Evolutionary conservation across 495 filamentous ascomycete species (phyloP).

Genomic region (Lepraria neglecta): DNA sequence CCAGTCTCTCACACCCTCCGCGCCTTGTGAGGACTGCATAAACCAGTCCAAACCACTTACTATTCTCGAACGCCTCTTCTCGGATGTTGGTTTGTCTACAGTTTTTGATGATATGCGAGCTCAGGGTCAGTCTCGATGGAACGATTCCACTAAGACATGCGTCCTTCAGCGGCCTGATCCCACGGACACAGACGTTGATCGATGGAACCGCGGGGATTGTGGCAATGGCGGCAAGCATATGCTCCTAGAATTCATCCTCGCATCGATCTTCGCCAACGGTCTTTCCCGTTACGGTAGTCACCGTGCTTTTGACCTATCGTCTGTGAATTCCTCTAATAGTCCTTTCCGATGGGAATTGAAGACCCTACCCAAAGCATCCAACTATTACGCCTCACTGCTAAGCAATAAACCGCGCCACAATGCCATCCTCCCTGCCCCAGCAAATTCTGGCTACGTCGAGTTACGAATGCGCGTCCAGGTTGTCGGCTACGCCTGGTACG

Average conservation of each 20-base stretch:
- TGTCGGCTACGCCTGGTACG: slow-evolving; percentile 15
- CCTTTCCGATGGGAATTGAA: slow-evolving; percentile 2
- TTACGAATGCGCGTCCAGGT: slow-evolving; percentile 3
- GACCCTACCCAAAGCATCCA: slow-evolving; percentile 5
- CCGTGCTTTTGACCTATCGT: slow-evolving; percentile 1
- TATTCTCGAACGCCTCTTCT: slow-evolving; percentile 2
- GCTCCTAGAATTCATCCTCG: slow-evolving; percentile 6
- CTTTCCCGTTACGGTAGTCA: slow-evolving; percentile 12
- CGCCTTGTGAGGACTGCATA: not conserved
- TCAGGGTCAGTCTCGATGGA: not conserved
- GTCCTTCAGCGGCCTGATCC: not conserved
- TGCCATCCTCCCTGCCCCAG: slow-evolving; percentile 11
- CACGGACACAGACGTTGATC: slow-evolving; percentile 1
- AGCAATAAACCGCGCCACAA: not conserved
- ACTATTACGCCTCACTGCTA: not conserved
- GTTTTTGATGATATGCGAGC: not conserved
- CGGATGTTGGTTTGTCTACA: slow-evolving; percentile 2
- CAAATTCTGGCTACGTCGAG: slow-evolving; percentile 8
- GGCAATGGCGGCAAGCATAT: slow-evolving; percentile 1
- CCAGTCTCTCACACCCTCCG: slow-evolving; percentile 5
- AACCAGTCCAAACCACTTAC: not conserved
- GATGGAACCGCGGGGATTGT: not conserved
- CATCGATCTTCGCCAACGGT: slow-evolving; percentile 3
- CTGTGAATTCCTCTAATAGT: not conserved
- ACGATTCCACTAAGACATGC: not conserved